Conservation (phyloP, 169 alveolate genomes). For the Cryptosporidium xiaoi region DNA sequence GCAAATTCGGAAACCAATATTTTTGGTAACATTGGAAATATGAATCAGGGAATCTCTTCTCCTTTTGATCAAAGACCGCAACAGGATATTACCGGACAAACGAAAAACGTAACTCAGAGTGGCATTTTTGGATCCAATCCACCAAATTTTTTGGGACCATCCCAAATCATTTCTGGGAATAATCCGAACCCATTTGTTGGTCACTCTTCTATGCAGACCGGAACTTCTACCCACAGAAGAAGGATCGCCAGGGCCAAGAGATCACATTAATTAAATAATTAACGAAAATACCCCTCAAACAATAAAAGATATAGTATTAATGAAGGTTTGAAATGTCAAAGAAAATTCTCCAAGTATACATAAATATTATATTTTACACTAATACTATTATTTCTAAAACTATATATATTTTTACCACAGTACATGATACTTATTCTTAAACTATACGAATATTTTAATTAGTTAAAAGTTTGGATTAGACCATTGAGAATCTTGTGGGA, state of each 20-base stretch:
- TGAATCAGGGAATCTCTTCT: background rate
- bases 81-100: background rate
- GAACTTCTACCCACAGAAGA: conserved; percentile 60
- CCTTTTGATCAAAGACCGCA: conserved; percentile 18
- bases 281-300: too few relatives aligned
- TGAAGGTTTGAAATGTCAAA: too few relatives aligned
- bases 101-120: background rate
- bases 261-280: conserved; percentile 30
- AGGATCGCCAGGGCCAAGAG: conserved; percentile 73
- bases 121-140: conserved; percentile 56
- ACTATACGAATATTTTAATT: background rate
- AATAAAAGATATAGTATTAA: too few relatives aligned
- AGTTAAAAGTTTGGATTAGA: conserved; percentile 63
- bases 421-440: conserved; percentile 14
- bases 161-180: conserved; percentile 8
- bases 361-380: background rate
- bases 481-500: conserved; percentile 72
- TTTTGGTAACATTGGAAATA: conserved; percentile 12
- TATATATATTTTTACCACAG: background rate
- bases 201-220: conserved; percentile 37
- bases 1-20: conserved; percentile 25
- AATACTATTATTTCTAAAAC: background rate
- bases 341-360: too few relatives aligned
- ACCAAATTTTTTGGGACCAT: conserved; percentile 10
- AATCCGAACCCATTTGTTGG: conserved; percentile 59